Percentiles rank a stretch among this genome's conserved stretches.
phyloP scores from a whole-genome alignment of 2,329 filamentous ascomycete species.

The Pyricularia sp. region DNA sequence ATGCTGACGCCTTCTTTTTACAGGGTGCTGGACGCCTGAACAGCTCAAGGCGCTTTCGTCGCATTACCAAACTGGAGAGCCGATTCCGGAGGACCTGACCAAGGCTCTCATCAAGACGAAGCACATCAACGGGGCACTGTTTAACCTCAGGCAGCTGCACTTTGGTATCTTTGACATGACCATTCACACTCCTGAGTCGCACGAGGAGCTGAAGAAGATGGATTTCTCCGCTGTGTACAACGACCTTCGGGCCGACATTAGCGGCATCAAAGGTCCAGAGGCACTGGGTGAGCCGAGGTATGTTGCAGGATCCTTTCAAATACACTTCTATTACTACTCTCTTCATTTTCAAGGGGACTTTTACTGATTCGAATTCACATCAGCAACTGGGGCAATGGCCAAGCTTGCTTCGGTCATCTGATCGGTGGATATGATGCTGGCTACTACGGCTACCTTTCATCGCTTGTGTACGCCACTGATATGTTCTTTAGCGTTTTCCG shows the following conservation, averaged over 20 bases:
- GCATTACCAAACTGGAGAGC: constrained; percentile 62
- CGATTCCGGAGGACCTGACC: constrained; percentile 67
- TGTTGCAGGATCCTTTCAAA: constrained; percentile 14
- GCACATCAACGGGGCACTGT: constrained; percentile 71
- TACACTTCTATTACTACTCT: neutral
- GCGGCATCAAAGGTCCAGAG: constrained; percentile 66
- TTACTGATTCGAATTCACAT: constrained; percentile 17
- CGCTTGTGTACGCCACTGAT: constrained; percentile 68
- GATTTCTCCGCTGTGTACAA: constrained; percentile 64
- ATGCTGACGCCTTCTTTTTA: neutral
- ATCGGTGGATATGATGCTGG: constrained; percentile 80
- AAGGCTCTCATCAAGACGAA: constrained; percentile 67
- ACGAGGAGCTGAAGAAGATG: constrained; percentile 57
- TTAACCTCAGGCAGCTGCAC: constrained; percentile 69
- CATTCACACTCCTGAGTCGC: constrained; percentile 61
- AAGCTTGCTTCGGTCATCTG: constrained; percentile 74
- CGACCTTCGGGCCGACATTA: constrained; percentile 60
- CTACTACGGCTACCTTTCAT: constrained; percentile 69
- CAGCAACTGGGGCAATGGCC: constrained; percentile 64
- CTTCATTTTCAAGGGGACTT: neutral
- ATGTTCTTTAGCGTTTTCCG: constrained; percentile 81
- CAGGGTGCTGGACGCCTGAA: constrained; percentile 57
- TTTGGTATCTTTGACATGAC: constrained; percentile 82
- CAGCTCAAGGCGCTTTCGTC: constrained; percentile 58
- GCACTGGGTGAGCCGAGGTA: constrained; percentile 47